phyloP scores from a whole-genome alignment of 164 flowering plant species.

The Umbilicus rupestris region DNA sequence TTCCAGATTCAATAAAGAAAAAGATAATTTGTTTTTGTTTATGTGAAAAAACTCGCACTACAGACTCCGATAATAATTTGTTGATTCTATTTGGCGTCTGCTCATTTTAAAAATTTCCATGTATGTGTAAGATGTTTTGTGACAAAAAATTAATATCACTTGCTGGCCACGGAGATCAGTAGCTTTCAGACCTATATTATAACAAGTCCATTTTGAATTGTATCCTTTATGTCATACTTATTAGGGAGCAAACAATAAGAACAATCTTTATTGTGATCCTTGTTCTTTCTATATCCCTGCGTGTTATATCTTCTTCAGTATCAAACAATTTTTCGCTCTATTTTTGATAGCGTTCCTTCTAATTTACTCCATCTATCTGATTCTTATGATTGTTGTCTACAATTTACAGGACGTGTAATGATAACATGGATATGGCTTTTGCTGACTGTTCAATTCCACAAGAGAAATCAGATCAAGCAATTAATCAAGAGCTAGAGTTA shows the following conservation, averaged over 20 bases:
- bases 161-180: neutral
- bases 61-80: neutral
- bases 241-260: neutral
- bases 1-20: neutral
- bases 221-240: neutral
- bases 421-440: slow-evolving; percentile 68
- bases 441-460: slow-evolving; percentile 88
- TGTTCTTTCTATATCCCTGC: neutral
- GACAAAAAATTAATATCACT: neutral
- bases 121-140: neutral
- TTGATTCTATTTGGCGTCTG: neutral
- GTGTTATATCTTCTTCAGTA: neutral
- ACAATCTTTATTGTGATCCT: neutral
- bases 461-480: slow-evolving; percentile 86
- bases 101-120: neutral
- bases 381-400: slow-evolving; percentile 5
- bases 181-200: neutral
- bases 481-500: slow-evolving; percentile 85
- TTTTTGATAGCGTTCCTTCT: neutral
- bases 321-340: neutral
- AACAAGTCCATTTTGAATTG: neutral
- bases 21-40: neutral
- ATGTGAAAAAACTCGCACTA: neutral
- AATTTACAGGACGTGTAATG: slow-evolving; percentile 71
- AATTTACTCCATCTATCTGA: neutral